A percentile compares a stretch with the other conserved stretches of the same genome.
These are phyloP conservation scores for Phytophthora sansomeana DNA, from an alignment of 352 stramenopile species.

Conservation along the genomic window DNA sequence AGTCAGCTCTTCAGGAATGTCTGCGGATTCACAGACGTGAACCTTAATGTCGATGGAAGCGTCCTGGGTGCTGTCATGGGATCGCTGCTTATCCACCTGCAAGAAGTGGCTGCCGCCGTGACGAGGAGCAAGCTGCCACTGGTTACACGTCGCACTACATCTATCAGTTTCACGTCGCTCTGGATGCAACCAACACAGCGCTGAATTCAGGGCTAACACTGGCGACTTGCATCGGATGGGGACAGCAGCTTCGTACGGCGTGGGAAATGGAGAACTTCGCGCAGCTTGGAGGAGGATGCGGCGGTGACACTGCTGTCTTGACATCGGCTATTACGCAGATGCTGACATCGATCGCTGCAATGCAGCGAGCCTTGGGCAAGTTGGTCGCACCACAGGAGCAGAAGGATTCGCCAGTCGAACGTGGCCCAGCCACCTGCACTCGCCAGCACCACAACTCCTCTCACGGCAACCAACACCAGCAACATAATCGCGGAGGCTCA, in stretches of 20 bases:
- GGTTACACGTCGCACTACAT: conserved; percentile 15
- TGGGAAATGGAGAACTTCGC: conserved; percentile 19
- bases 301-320: conserved; percentile 2
- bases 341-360: neutral
- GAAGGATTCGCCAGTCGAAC: neutral
- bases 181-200: conserved; percentile 1
- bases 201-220: neutral
- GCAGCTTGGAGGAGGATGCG: neutral
- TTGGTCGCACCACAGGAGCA: conserved; percentile 4
- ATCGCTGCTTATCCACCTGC: conserved; percentile 15
- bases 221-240: conserved; percentile 12
- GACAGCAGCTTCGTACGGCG: neutral
- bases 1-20: conserved; percentile 9
- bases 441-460: neutral
- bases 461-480: neutral
- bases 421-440: neutral
- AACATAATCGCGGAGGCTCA: neutral
- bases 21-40: neutral
- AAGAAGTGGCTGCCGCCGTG: conserved; percentile 1
- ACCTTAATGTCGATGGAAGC: conserved; percentile 11
- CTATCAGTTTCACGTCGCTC: conserved; percentile 9
- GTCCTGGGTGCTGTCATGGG: conserved; percentile 10
- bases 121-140: neutral
- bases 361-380: conserved; percentile 3
- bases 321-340: conserved; percentile 9